A percentile compares a stretch with the other conserved stretches of the same genome.
Evolutionary conservation across 306 rosid species (phyloP).

Genomic region (Styphnolobium japonicum): DNA sequence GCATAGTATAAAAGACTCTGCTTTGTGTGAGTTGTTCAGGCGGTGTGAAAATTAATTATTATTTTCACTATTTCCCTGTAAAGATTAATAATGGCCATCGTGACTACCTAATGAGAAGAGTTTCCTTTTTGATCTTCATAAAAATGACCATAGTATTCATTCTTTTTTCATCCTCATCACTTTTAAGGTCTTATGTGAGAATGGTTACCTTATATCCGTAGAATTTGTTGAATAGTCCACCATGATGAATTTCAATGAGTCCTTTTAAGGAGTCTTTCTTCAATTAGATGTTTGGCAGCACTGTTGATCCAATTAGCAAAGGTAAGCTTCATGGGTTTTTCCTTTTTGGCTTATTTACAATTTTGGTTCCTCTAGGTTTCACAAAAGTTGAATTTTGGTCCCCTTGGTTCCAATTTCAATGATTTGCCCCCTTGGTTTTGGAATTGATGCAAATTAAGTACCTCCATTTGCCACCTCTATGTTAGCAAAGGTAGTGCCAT

Average conservation of each 20-base stretch:
- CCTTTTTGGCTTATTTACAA: not conserved
- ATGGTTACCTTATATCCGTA: not conserved
- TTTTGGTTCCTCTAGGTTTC: not conserved
- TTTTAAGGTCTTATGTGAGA: not conserved
- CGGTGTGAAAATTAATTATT: not conserved
- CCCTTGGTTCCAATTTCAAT: not conserved
- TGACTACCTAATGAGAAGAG: not conserved
- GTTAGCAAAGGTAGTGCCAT: not conserved
- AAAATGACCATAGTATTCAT: not conserved
- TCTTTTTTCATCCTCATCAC: not conserved
- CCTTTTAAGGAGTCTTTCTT: not conserved
- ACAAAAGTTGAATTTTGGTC: not conserved
- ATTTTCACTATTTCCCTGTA: not conserved
- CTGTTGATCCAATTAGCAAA: not conserved
- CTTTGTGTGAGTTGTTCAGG: not conserved
- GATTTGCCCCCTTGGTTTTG: not conserved
- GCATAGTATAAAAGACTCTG: not conserved
- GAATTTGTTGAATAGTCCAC: not conserved
- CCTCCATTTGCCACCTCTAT: not conserved
- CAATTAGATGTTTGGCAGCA: conserved; percentile 7
- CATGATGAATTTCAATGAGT: not conserved
- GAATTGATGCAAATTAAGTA: not conserved
- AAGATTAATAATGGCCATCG: not conserved
- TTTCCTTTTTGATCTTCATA: not conserved
- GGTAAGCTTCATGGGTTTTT: not conserved